These are phyloP conservation scores for Kazachstania sp. DNA, from an alignment of 1,139 yeast genomes.

Conservation along the genomic window DNA sequence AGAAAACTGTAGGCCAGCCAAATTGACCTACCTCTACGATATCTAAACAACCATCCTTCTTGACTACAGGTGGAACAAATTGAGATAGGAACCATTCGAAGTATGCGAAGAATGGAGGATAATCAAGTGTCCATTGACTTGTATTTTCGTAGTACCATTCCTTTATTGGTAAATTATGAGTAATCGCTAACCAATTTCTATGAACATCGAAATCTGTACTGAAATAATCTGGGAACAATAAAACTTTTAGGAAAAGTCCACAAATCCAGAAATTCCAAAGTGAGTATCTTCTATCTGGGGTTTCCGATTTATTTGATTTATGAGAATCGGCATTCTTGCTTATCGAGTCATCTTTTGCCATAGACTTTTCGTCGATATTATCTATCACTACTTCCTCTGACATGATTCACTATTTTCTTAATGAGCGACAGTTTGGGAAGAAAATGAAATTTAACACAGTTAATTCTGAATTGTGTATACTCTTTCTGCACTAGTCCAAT, in stretches of 20 bases:
- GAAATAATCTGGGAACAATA: constrained; percentile 32
- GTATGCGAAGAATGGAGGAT: constrained; percentile 96
- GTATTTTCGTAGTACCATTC: constrained; percentile 82
- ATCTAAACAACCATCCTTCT: constrained; percentile 69
- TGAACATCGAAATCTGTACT: constrained; percentile 93
- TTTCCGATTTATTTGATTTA: neutral
- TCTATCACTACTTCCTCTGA: neutral
- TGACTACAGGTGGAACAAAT: constrained; percentile 58
- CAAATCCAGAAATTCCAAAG: constrained; percentile 62
- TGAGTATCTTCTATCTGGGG: constrained; percentile 34
- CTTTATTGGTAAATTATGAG: constrained; percentile 62
- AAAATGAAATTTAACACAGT: too few species aligned
- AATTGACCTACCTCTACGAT: constrained; percentile 58
- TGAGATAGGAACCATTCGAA: constrained; percentile 76
- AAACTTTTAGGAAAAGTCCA: constrained; percentile 46
- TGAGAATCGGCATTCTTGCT: neutral
- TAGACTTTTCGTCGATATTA: neutral
- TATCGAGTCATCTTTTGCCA: neutral
- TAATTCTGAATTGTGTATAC: too few species aligned
- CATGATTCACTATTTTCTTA: too few species aligned
- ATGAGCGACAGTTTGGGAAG: too few species aligned
- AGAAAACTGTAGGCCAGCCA: constrained; percentile 70
- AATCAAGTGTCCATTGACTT: constrained; percentile 92
- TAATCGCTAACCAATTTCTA: constrained; percentile 92
- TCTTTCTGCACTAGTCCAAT: too few species aligned